A percentile compares a stretch with the other conserved stretches of the same genome.
These are phyloP conservation scores for Plantago elongata DNA, from an alignment of 257 asterid genomes.

Conservation along the genomic window DNA sequence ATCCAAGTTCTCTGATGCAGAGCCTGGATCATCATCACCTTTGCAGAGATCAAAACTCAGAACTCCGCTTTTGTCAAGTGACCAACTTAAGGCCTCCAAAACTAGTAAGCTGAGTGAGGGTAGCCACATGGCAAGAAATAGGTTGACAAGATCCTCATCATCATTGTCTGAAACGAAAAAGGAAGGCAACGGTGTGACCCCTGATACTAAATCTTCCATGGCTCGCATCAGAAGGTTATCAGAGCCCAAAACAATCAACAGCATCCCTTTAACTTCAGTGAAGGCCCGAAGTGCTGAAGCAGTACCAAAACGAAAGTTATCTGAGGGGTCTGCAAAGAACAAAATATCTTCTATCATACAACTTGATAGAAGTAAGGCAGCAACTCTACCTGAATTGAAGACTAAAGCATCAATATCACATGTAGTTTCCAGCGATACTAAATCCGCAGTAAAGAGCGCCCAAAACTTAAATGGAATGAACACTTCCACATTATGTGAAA, in stretches of 20 bases:
- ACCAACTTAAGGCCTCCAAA: slow-evolving; percentile 42
- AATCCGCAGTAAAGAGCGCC: slow-evolving; percentile 26
- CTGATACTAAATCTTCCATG: slow-evolving; percentile 66
- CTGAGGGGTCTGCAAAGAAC: slow-evolving; percentile 61
- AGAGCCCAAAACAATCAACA: slow-evolving; percentile 61
- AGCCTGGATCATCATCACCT: slow-evolving; percentile 84
- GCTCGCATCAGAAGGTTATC: slow-evolving; percentile 76
- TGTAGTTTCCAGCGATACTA: slow-evolving; percentile 27
- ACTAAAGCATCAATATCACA: slow-evolving; percentile 47
- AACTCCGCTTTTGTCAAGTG: slow-evolving; percentile 46
- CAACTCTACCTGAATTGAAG: slow-evolving; percentile 81
- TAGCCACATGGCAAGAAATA: slow-evolving; percentile 47
- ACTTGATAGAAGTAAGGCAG: slow-evolving; percentile 77
- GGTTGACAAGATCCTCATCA: slow-evolving; percentile 63
- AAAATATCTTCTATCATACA: slow-evolving; percentile 72
- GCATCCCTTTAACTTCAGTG: slow-evolving; percentile 32
- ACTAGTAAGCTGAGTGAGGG: slow-evolving; percentile 47
- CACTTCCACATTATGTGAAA: slow-evolving; percentile 21
- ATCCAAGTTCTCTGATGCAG: slow-evolving; percentile 86
- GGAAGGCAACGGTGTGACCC: slow-evolving; percentile 41
- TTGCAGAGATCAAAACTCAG: slow-evolving; percentile 86
- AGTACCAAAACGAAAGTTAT: slow-evolving; percentile 44
- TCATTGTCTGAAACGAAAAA: slow-evolving; percentile 63
- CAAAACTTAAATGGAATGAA: slow-evolving; percentile 22
- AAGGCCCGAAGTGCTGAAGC: slow-evolving; percentile 52